phyloP scores from a whole-genome alignment of 208 protist genomes.

The Porcisia hertigi region DNA sequence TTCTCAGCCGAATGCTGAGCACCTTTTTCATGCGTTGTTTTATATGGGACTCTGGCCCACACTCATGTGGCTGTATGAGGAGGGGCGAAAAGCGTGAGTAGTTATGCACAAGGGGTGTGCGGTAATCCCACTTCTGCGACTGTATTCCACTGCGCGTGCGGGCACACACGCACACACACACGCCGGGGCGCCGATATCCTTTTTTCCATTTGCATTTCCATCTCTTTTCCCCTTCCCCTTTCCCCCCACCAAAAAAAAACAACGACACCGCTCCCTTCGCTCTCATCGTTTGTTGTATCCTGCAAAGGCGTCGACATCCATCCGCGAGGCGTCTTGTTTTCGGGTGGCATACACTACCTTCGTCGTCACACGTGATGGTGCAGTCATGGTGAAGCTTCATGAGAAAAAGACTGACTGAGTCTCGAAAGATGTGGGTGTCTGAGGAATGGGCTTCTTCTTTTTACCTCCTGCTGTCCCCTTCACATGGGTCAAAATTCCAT shows the following conservation, averaged over 20 bases:
- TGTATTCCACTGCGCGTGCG: too few relatives aligned
- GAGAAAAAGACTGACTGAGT: conserved; percentile 13
- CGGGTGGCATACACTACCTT: not conserved
- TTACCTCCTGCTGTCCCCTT: not conserved
- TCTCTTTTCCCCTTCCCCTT: not conserved
- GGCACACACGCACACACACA: too few relatives aligned
- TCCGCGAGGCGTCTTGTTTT: too few relatives aligned
- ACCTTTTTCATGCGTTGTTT: too few relatives aligned
- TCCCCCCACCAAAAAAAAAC: not conserved
- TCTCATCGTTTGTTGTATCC: not conserved
- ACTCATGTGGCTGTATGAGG: too few relatives aligned
- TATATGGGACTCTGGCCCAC: too few relatives aligned
- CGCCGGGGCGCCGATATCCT: too few relatives aligned
- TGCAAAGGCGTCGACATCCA: not conserved
- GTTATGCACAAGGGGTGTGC: too few relatives aligned
- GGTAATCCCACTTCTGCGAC: too few relatives aligned
- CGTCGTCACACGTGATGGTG: not conserved
- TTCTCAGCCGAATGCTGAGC: too few relatives aligned
- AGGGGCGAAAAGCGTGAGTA: too few relatives aligned
- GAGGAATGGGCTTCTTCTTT: not conserved
- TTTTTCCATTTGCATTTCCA: not conserved
- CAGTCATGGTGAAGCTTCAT: conserved; percentile 2
- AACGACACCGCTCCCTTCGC: not conserved
- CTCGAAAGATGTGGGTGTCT: not conserved
- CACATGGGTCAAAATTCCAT: not conserved